phyloP scores from a whole-genome alignment of 352 stramenopile genomes.

The Pythium sukuiense region DNA sequence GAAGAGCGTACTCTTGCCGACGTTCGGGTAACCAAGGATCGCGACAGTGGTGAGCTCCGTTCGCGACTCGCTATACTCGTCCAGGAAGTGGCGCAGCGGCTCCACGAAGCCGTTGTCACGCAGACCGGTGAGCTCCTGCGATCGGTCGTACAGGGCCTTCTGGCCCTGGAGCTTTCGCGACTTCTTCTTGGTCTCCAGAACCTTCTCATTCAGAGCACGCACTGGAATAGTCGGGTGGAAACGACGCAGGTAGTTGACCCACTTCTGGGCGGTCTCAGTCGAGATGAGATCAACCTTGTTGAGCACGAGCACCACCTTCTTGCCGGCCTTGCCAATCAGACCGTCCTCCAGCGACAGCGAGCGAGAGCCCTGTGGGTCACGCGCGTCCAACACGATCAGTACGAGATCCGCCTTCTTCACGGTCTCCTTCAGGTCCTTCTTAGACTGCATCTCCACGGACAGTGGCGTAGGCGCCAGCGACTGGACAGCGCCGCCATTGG shows the following conservation, averaged over 20 bases:
- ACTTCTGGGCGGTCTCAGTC: conserved; percentile 81
- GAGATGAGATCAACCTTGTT: conserved; percentile 99
- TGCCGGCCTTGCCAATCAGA: conserved; percentile 93
- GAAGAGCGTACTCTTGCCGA: conserved; percentile 94
- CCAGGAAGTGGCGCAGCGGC: conserved; percentile 92
- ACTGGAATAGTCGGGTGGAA: conserved; percentile 95
- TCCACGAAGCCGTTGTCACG: conserved; percentile 86
- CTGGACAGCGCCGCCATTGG: conserved; percentile 26
- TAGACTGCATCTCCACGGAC: conserved; percentile 73
- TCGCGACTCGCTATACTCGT: conserved; percentile 93
- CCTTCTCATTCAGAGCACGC: conserved; percentile 63
- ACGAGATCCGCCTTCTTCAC: conserved; percentile 66
- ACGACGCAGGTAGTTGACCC: conserved; percentile 92
- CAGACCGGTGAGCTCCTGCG: conserved; percentile 63
- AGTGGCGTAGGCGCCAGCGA: conserved; percentile 47
- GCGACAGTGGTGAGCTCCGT: conserved; percentile 86
- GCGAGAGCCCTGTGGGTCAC: conserved; percentile 96
- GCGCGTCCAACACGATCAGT: conserved; percentile 94
- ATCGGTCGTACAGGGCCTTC: conserved; percentile 66
- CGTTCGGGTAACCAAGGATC: conserved; percentile 99
- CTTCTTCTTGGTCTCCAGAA: conserved; percentile 93
- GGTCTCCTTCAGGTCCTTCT: conserved; percentile 80
- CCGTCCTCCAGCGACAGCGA: conserved; percentile 94
- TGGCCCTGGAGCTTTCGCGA: conserved; percentile 64
- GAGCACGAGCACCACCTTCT: conserved; percentile 97